phyloP scores from a whole-genome alignment of 2,329 filamentous ascomycete species.

The Curvularia sp. region DNA sequence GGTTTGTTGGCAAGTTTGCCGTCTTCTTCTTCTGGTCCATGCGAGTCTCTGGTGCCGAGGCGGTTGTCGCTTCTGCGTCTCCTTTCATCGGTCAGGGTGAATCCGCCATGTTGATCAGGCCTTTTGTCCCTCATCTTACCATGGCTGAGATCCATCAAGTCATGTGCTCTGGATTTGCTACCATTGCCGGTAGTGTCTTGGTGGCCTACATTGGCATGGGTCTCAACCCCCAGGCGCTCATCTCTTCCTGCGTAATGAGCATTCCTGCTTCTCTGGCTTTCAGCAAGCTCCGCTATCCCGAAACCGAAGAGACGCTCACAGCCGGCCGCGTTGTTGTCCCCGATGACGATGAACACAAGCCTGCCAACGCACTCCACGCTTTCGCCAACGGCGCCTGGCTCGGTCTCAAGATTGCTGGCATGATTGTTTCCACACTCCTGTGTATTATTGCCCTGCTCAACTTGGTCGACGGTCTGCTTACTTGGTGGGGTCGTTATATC shows the following conservation, averaged over 20 bases:
- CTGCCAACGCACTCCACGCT: conserved; percentile 83
- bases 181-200: conserved; percentile 86
- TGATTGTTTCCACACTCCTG: conserved; percentile 79
- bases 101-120: conserved; percentile 88
- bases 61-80: conserved; percentile 90
- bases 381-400: conserved; percentile 86
- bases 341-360: conserved; percentile 75
- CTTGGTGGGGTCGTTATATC: conserved; percentile 83
- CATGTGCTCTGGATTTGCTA: conserved; percentile 91
- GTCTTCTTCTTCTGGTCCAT: conserved; percentile 91
- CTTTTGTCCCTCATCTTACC: conserved; percentile 85
- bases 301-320: conserved; percentile 84
- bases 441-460: conserved; percentile 81
- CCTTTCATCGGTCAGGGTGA: conserved; percentile 95
- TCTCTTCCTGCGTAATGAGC: conserved; percentile 94
- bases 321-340: conserved; percentile 81
- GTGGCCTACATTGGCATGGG: conserved; percentile 86
- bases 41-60: conserved; percentile 86
- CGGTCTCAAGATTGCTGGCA: conserved; percentile 84
- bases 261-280: conserved; percentile 90
- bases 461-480: conserved; percentile 76
- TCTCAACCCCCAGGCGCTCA: conserved; percentile 81
- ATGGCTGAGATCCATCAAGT: conserved; percentile 89
- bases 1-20: conserved; percentile 88
- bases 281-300: conserved; percentile 88